Base-by-base conservation (phyloP, 345 rosid genomes). In the Anacardium occidentale region DNA sequence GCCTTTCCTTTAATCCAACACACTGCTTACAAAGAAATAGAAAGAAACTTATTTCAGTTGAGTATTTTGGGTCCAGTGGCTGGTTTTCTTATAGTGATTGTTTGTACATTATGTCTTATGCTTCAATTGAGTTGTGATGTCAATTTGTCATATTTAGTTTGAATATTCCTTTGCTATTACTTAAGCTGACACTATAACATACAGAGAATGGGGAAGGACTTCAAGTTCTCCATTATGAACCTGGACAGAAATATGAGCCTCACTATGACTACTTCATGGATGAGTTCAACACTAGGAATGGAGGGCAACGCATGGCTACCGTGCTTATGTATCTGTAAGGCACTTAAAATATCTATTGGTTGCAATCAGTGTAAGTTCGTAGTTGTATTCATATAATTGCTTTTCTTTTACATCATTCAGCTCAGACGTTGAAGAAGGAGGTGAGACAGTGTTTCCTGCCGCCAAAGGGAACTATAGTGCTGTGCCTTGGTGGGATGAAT, bases 341-440 rank as follows among this genome's bases (percentile, higher is more conserved):
- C 72, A 58, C 70, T 56, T 68, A 24, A 32, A 65, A 58, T 26
- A 4, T 56, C 64, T 56, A 54, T 13, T 13, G 5, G 2, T 78
- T 52, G 59, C 62, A 62, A 71, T 52, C 66, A 42, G 0, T 64
- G 53, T 10, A 55, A 76, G 32, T 40, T 22, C 7, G 34, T 25
- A 15, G 24, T 72, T 66, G 18, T 75, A 47, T 54, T 25, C 54
- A 55, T 24, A 56, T 74, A 17, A 1, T 71, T 62, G 57, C 69
- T 57, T 70, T 64, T 62, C 56, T 32, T 74, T 79, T 18, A 68
- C 68, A 52, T 58, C 81, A 53, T 77, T 65, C 93, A 95, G 98
- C 71, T 88, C 98, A 55, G 99, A 95, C 69, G 97, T 93, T 64
- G 98, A 95, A 83, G 97, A 95, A 80, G 99, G 98, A 29, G 99